Conservation (phyloP, 176 grass and related monocot genomes). For the Juncus inflexus region DNA sequence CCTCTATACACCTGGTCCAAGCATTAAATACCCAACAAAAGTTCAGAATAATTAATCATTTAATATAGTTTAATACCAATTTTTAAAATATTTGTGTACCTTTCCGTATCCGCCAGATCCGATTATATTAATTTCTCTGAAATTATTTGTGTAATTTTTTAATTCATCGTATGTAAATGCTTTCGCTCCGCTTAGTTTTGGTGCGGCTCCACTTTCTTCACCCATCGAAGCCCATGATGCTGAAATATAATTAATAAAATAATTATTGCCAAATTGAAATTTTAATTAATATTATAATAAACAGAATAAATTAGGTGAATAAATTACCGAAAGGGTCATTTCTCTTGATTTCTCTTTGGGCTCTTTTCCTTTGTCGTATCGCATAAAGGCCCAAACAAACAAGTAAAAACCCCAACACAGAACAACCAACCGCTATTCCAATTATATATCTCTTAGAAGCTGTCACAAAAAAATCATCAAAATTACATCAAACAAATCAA, state of each 20-base stretch:
- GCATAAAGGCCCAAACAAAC: slow-evolving; percentile 41
- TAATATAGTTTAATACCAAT: no score
- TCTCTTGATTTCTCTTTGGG: slow-evolving; percentile 35
- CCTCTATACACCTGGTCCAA: slow-evolving; percentile 70
- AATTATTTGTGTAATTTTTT: slow-evolving; percentile 65
- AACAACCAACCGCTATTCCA: slow-evolving; percentile 33
- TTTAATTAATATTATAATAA: background rate
- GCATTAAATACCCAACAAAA: background rate
- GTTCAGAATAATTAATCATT: background rate
- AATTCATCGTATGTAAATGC: slow-evolving; percentile 66
- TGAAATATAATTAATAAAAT: slow-evolving; percentile 22
- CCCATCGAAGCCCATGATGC: slow-evolving; percentile 62
- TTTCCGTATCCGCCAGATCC: slow-evolving; percentile 75
- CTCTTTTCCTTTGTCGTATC: slow-evolving; percentile 38
- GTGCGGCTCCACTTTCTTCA: slow-evolving; percentile 57
- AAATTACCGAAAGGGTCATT: slow-evolving; percentile 64
- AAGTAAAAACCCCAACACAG: slow-evolving; percentile 37
- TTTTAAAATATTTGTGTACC: slow-evolving; percentile 32
- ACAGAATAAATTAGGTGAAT: background rate
- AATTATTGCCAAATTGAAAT: background rate
- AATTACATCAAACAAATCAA: slow-evolving; percentile 14
- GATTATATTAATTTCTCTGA: slow-evolving; percentile 61
- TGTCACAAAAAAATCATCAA: slow-evolving; percentile 3
- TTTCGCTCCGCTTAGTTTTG: slow-evolving; percentile 55
- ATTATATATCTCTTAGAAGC: slow-evolving; percentile 30